Conservation (phyloP, 2,329 filamentous ascomycete genomes). For the Byssothecium circinans region DNA sequence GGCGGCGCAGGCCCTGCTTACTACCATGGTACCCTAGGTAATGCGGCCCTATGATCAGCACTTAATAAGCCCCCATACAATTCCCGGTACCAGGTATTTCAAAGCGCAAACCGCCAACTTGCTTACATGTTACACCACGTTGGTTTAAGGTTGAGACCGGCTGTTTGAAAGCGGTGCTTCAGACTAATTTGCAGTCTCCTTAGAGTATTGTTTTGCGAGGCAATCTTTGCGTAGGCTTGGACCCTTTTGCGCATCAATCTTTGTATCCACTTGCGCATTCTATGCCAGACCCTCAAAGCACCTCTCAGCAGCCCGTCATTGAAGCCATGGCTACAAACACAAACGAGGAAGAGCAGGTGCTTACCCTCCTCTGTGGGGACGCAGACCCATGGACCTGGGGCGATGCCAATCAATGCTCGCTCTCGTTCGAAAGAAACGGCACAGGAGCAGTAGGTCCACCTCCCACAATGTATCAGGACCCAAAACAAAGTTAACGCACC, state of each 20-base stretch:
- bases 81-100: not conserved
- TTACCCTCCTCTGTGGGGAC: constrained; percentile 1
- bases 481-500: not conserved
- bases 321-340: not conserved
- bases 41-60: too few relatives aligned
- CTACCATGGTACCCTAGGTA: too few relatives aligned
- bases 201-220: not conserved
- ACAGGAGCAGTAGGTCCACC: not conserved
- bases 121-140: not conserved
- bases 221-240: not conserved
- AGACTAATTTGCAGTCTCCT: not conserved
- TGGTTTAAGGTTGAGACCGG: not conserved
- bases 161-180: not conserved
- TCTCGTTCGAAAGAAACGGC: constrained; percentile 7
- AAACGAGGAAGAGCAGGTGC: not conserved
- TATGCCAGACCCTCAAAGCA: too few relatives aligned
- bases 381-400: constrained; percentile 7
- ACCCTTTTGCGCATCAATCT: too few relatives aligned
- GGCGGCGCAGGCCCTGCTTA: too few relatives aligned
- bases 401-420: not conserved
- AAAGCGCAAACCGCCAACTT: too few relatives aligned
- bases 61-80: not conserved
- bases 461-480: not conserved
- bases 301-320: not conserved
- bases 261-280: too few relatives aligned